Evolutionary conservation across 139 green algal species (phyloP).

Genomic region (Mychonastes homosphaera): DNA sequence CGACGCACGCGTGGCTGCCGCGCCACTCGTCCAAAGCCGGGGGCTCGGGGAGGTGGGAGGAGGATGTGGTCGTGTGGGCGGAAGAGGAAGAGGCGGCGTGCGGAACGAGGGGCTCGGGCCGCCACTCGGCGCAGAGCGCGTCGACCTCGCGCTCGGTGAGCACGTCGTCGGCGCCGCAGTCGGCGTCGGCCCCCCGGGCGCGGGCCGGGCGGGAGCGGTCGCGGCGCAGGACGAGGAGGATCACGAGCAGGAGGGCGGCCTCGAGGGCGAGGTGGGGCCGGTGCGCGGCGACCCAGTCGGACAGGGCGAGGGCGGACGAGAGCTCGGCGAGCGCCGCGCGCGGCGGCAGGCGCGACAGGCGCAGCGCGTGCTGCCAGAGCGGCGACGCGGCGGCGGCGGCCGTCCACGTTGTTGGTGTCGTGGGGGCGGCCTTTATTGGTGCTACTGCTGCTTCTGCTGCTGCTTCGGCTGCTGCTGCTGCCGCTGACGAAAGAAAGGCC

Average conservation of each 20-base stretch:
- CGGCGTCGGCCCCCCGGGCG: no score
- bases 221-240: conserved; percentile 66
- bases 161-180: conserved; percentile 26
- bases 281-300: conserved; percentile 66
- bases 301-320: no score
- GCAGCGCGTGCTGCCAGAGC: no score
- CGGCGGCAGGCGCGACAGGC: no score
- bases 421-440: no score
- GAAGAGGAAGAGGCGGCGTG: conserved; percentile 20
- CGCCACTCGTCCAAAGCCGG: conserved; percentile 35
- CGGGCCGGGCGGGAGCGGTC: conserved; percentile 46
- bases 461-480: no score
- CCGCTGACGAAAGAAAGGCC: no score
- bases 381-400: no score
- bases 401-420: no score
- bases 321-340: no score
- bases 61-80: conserved; percentile 21
- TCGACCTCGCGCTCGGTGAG: conserved; percentile 82
- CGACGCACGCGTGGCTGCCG: background rate
- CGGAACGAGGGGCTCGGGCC: conserved; percentile 66
- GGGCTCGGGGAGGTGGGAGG: conserved; percentile 21
- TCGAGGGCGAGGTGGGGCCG: conserved; percentile 71
- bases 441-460: no score
- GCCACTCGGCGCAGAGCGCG: conserved; percentile 74
- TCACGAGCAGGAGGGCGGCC: conserved; percentile 53